Base-by-base conservation (phyloP, 1,284 basidiomycete genomes). In the Porodaedalea pini region DNA sequence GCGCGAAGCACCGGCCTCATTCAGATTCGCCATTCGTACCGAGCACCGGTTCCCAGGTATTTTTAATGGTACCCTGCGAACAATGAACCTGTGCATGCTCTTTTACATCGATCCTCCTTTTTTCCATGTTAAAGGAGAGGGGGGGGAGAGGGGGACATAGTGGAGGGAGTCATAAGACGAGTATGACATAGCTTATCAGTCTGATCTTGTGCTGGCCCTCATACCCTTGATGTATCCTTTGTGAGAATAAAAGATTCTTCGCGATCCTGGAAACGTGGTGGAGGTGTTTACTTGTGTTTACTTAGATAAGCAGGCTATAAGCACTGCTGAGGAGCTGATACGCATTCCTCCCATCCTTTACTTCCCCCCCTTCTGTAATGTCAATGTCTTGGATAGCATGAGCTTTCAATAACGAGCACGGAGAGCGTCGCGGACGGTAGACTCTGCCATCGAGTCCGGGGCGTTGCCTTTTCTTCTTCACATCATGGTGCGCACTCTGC, bases 391-490 rank as follows among this genome's bases (percentile, higher is more conserved):
- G 17, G 29, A 15, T 31, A 21, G 21, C 15, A 52, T 52, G 31
- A 51, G 43, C 32, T 41, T 27, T 23, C 57, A 58, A 54, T 58
- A 58, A 54, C 57, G 34, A 48, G 36, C 34, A 27, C 40, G 51
- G 37, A 23, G 57, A 57, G 43, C 51, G 57, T 58, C 50, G 51
- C 43, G 57, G 57, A 48, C 44, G 57, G 41, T 54, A 58, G 57
- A 54, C 57, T 58, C 56, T 55, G 43, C 52, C 47, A 53, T 17
- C 69, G 71, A 73, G 73, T 71, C 70, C 56, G 48, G 50, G 48
- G 39, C 49, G 56, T 57, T 17, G 45, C 56, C 56, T 51, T 48
- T 51, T 15, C 49, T 43, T 49, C 19, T 19, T 43, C 48, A 6
- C 59, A 50, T 15, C 52, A 61, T 63, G 56, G 39, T 62, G 41